phyloP scores from a whole-genome alignment of 1,284 basidiomycete genomes.

The Filobasidium uniguttulatum region DNA sequence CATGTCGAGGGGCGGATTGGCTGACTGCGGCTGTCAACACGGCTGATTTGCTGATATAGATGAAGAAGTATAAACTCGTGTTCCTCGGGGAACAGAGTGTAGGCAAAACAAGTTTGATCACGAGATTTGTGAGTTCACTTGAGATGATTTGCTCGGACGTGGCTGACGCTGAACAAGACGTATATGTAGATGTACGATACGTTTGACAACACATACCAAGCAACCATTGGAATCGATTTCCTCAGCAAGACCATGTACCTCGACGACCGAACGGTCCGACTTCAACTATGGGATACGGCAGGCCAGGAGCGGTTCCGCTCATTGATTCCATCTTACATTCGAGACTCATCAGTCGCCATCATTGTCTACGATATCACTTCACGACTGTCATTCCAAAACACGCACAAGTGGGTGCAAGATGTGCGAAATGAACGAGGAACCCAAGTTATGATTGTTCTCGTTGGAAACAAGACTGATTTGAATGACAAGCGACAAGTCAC shows the following conservation, averaged over 20 bases:
- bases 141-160: background rate
- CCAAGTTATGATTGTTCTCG: slow-evolving; percentile 96
- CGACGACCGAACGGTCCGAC: slow-evolving; percentile 90
- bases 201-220: slow-evolving; percentile 99
- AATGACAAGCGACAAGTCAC: slow-evolving; percentile 63
- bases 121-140: slow-evolving; percentile 49
- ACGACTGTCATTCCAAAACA: slow-evolving; percentile 86
- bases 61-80: slow-evolving; percentile 93
- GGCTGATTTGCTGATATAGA: slow-evolving; percentile 37
- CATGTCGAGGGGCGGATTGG: background rate
- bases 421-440: slow-evolving; percentile 93
- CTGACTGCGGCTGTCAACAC: background rate
- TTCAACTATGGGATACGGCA: slow-evolving; percentile 96
- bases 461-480: slow-evolving; percentile 97
- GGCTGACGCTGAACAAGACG: background rate
- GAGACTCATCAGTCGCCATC: slow-evolving; percentile 95
- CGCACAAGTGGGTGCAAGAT: slow-evolving; percentile 98
- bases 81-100: slow-evolving; percentile 85
- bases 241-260: slow-evolving; percentile 99
- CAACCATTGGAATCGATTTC: slow-evolving; percentile 99
- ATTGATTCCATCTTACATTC: slow-evolving; percentile 96
- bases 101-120: slow-evolving; percentile 95
- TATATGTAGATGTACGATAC: slow-evolving; percentile 88
- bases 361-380: slow-evolving; percentile 93
- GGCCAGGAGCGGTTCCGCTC: slow-evolving; percentile 88